Conservation (phyloP, 768 basidiomycete species). For the Clavulina sp. region DNA sequence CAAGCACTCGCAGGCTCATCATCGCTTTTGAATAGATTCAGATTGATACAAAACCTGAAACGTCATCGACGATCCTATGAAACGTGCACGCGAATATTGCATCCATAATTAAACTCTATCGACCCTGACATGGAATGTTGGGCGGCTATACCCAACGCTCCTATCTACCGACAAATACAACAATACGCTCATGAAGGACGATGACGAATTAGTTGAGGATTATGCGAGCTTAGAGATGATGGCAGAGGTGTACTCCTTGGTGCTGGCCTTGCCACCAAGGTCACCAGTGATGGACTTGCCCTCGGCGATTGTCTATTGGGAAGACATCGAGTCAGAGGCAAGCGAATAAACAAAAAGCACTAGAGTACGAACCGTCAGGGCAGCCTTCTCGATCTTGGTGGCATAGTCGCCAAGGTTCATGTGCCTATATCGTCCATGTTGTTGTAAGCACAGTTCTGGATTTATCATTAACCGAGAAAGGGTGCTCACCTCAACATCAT, state of each 20-base stretch:
- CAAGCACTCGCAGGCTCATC: too few species aligned
- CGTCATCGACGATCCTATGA: too few species aligned
- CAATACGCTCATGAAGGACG: too few species aligned
- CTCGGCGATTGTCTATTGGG: slow-evolving; percentile 78
- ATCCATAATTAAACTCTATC: too few species aligned
- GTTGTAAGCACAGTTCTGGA: background rate
- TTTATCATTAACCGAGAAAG: slow-evolving; percentile 3
- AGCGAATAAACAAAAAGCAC: background rate
- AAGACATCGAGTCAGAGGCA: slow-evolving; percentile 1
- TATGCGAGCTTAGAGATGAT: slow-evolving; percentile 54
- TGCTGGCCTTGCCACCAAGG: slow-evolving; percentile 82
- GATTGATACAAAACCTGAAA: too few species aligned
- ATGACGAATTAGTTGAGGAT: background rate
- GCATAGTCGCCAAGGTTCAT: slow-evolving; percentile 81
- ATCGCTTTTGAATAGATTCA: too few species aligned
- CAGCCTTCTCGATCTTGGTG: slow-evolving; percentile 78
- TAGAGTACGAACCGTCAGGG: slow-evolving; percentile 48
- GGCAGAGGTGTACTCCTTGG: slow-evolving; percentile 73
- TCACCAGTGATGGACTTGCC: slow-evolving; percentile 92
- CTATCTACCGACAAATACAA: too few species aligned
- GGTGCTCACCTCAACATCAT: slow-evolving; percentile 85
- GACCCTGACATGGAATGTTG: too few species aligned
- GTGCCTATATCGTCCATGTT: slow-evolving; percentile 34
- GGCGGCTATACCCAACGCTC: too few species aligned
- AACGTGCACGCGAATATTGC: too few species aligned